phyloP scores from a whole-genome alignment of 495 filamentous ascomycete species.

The Penicillium odoratum region DNA sequence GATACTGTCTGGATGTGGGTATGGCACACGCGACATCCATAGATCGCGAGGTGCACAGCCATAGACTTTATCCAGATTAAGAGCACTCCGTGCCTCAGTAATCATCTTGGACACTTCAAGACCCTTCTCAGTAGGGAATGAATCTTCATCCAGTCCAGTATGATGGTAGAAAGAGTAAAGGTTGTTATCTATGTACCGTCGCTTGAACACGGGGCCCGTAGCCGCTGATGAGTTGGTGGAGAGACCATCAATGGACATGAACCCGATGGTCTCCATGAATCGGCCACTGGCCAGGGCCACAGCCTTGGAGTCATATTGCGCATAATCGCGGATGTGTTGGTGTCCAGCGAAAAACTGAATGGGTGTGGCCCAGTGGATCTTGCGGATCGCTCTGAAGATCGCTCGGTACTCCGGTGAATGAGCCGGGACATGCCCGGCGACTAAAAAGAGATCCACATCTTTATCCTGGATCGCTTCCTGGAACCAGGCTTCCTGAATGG shows the following conservation, averaged over 20 bases:
- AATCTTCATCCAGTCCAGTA: constrained; percentile 62
- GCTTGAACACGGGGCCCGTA: constrained; percentile 59
- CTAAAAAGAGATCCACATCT: constrained; percentile 83
- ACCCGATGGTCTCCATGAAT: constrained; percentile 98
- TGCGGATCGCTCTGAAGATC: constrained; percentile 76
- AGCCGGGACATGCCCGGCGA: constrained; percentile 84
- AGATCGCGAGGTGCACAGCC: constrained; percentile 82
- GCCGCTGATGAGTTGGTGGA: constrained; percentile 36
- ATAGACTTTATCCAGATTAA: constrained; percentile 70
- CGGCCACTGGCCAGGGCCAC: constrained; percentile 86
- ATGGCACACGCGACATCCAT: constrained; percentile 76
- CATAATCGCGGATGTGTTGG: constrained; percentile 84
- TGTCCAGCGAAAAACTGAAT: constrained; percentile 96
- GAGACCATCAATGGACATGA: constrained; percentile 81
- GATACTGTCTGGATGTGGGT: constrained; percentile 68
- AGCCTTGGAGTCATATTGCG: constrained; percentile 75
- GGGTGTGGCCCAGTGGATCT: constrained; percentile 73
- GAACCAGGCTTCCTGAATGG: constrained; percentile 86
- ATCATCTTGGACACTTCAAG: constrained; percentile 73
- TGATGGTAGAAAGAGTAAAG: constrained; percentile 83
- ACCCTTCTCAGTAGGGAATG: constrained; percentile 80
- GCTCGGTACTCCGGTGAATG: constrained; percentile 73
- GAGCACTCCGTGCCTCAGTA: constrained; percentile 60
- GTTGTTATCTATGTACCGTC: constrained; percentile 95
- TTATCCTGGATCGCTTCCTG: constrained; percentile 75